phyloP scores from a whole-genome alignment of 495 filamentous ascomycete genomes.

The Pseudoneurospora amorphoporcata region DNA sequence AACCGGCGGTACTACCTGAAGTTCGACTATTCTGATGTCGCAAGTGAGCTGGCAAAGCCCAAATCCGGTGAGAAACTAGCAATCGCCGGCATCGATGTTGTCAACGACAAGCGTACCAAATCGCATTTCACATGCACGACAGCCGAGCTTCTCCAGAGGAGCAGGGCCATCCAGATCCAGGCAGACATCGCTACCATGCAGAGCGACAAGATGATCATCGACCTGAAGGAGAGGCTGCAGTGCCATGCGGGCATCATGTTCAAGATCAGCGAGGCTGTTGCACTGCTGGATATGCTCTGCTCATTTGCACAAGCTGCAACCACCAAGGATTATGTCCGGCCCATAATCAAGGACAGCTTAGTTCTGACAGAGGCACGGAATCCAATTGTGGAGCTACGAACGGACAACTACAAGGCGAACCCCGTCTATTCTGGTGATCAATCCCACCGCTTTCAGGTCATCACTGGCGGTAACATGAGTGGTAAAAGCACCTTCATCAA shows the following conservation, averaged over 20 bases:
- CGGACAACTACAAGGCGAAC: conserved; percentile 67
- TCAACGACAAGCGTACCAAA: conserved; percentile 66
- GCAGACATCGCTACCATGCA: conserved; percentile 67
- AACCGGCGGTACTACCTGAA: conserved; percentile 72
- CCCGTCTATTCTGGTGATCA: conserved; percentile 68
- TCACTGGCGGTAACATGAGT: conserved; percentile 97
- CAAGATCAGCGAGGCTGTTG: conserved; percentile 71
- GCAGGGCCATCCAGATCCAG: conserved; percentile 47
- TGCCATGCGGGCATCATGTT: conserved; percentile 60
- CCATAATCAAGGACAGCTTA: conserved; percentile 62
- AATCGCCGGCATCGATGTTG: conserved; percentile 29
- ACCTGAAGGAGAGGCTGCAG: conserved; percentile 57
- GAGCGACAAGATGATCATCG: conserved; percentile 61
- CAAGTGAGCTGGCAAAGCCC: conserved; percentile 53
- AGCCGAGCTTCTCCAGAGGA: conserved; percentile 65
- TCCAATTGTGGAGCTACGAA: conserved; percentile 55
- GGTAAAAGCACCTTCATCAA: conserved; percentile 97
- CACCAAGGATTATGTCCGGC: conserved; percentile 68
- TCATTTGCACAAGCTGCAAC: conserved; percentile 73
- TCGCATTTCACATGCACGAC: conserved; percentile 77
- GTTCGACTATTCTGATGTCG: conserved; percentile 53
- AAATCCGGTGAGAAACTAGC: conserved; percentile 12
- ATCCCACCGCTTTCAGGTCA: conserved; percentile 75
- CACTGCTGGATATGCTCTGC: conserved; percentile 85
- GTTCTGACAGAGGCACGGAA: conserved; percentile 76